Base-by-base conservation (phyloP, 306 rosid species). In the Fragaria vesca region DNA sequence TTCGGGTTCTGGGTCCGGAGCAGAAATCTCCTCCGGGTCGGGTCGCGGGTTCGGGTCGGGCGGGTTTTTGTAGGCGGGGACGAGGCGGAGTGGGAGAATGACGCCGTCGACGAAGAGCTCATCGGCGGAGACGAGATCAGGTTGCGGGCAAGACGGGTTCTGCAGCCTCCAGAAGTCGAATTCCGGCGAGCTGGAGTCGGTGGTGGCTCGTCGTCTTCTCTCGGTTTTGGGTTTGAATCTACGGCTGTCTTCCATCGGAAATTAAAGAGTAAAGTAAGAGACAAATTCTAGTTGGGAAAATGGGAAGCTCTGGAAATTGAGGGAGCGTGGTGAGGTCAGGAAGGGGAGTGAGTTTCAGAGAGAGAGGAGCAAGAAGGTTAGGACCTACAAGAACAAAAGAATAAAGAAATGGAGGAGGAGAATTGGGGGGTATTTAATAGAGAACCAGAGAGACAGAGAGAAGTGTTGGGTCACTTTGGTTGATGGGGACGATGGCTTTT, bases 101-200 rank as follows among this genome's bases (percentile, higher is more conserved):
- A 93, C 90, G 8, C 99, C 99, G 60, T 93, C 97, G 69, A 85
- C 93, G 65, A 95, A 83, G 47, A 95, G 97, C n/a, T 95, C 89
- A 11, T 95, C 99, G 52, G 99, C 99, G 24, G 99, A 88, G 83
- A 79, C 86, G 61, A 95, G 97, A 46, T 93, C 81, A 8, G 94
- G 89, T 57, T 89, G 90, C 0, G 97, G 96, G 54, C 77, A 87
- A 62, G 97, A 91, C 0, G 99, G 97, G 89, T 93, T 93, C 62
- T 93, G 91, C 51, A 92, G 86, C 91, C 86, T 90, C 99, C 99
- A 95, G 86, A 95, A 95, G 86, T 95, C 99, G 74, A 95, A 95
- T 82, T 95, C 99, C 24, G 97, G 97, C 51, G 99, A 95, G 76
- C 80, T 83, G 28, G 92, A 89, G 26, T 78, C 75, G 63, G 74